A percentile compares a stretch with the other conserved stretches of the same genome.
Conservation (phyloP, 1,139 yeast species). For the Suhomyces bribrorum region DNA sequence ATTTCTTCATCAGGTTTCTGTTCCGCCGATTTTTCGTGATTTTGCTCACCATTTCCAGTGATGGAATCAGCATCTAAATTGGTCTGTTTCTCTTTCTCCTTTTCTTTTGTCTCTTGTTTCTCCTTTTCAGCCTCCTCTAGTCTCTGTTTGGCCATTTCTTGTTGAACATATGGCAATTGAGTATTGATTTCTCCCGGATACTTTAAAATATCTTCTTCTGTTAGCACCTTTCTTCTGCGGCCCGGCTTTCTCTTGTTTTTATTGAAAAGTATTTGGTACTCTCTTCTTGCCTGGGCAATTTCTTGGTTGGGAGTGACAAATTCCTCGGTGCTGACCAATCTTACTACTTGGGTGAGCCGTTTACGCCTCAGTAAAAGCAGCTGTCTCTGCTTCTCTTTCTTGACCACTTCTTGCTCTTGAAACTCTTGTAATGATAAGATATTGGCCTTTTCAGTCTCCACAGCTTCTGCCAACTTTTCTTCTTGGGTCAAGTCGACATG, state of each 20-base stretch:
- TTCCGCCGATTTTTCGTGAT: no score
- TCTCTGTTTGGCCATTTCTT: conserved; percentile 23
- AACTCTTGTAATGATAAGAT: conserved; percentile 70
- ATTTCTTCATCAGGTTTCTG: conserved; percentile 4
- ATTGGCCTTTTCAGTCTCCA: conserved; percentile 80
- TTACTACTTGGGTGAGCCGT: conserved; percentile 56
- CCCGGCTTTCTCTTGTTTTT: conserved; percentile 44
- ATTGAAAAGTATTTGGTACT: conserved; percentile 28
- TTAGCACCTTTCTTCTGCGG: conserved; percentile 30
- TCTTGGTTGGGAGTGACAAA: conserved; percentile 55
- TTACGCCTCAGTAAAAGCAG: conserved; percentile 65
- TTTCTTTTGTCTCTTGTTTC: conserved; percentile 3
- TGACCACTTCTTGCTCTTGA: conserved; percentile 80
- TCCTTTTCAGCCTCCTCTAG: conserved; percentile 8
- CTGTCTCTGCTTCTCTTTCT: conserved; percentile 76
- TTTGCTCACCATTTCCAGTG: no score
- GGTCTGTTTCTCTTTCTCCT: neutral
- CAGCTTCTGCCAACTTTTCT: conserved; percentile 81
- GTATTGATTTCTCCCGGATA: conserved; percentile 42
- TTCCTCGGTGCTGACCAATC: conserved; percentile 47
- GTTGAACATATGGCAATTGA: conserved; percentile 36
- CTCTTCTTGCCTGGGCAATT: conserved; percentile 43
- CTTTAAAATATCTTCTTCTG: conserved; percentile 16
- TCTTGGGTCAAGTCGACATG: conserved; percentile 75
- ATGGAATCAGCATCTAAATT: no score